Evolutionary conservation across 2,329 filamentous ascomycete genomes (phyloP), one percentile per base, ranked within the genome.

Genomic region (Onygena corvina): DNA sequence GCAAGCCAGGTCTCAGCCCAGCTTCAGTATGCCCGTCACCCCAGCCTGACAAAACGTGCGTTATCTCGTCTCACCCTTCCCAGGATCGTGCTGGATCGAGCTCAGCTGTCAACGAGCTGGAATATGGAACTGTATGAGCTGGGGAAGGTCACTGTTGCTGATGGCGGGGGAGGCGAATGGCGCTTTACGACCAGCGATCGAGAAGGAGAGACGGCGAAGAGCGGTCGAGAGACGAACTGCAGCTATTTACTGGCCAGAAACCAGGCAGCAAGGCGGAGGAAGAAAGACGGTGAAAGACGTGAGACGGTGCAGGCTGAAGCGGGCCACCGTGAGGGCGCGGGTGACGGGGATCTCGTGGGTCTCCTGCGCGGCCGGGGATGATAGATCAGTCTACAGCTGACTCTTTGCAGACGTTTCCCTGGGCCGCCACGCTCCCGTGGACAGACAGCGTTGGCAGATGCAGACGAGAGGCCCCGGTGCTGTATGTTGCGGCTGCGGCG

Each of bases 321-420:
- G 33, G 33, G n/a, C n/a, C n/a, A n/a, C n/a, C n/a, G 12, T 42
- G 38, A 42, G 21, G 25, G 36, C 20, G 18, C 36, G 18, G 18
- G 11, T 40, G 38, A 27, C 38, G 20, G 21, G 27, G 38, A 42
- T 42, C 38, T 42, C 38, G 38, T 42, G 38, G 38, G 16, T 14
- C 16, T 35, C 21, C 4, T 11, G 14, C 14, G 38, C 7, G 18
- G 14, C 34, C n/a, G 38, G 20, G 38, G 38, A 5, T 12, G 38
- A 6, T 40, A 21, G n/a, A n/a, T 21, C 11, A 42, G 38, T 20
- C 38, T 25, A 42, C 23, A 25, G 38, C 11, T 42, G 38, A 42
- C 38, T 42, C 3, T 11, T 31, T 31, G 8, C n/a, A 3, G 9
- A 21, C 21, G 38, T n/a, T n/a, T n/a, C n/a, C n/a, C 38, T 23